Conservation (phyloP, 2,329 filamentous ascomycete species). For the Aspergillus costaricaensis region DNA sequence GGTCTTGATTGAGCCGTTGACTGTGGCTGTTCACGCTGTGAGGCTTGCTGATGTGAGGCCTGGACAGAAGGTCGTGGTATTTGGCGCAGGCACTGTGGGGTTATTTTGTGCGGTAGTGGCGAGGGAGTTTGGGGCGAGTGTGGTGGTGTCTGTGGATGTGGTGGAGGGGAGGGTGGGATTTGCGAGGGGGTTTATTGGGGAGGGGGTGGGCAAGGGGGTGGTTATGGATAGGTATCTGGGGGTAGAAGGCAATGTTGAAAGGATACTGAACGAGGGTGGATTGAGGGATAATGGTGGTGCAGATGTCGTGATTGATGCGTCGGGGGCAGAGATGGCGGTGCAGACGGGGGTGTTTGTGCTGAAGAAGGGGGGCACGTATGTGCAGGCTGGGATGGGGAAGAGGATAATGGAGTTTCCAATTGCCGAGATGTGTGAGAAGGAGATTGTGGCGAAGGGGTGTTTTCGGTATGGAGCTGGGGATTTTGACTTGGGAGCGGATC, state of each 20-base stretch:
- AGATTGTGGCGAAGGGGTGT: constrained; percentile 31
- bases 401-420: constrained; percentile 39
- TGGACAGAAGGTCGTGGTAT: constrained; percentile 52
- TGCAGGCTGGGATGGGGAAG: constrained; percentile 38
- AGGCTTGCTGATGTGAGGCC: constrained; percentile 42
- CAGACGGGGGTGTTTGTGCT: constrained; percentile 44
- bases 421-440: constrained; percentile 34
- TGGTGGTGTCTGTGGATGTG: constrained; percentile 57
- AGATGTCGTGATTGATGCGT: constrained; percentile 40
- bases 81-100: constrained; percentile 78
- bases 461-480: constrained; percentile 33
- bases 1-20: constrained; percentile 51
- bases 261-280: neutral
- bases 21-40: constrained; percentile 51
- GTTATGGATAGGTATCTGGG: neutral
- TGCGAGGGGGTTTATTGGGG: neutral
- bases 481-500: constrained; percentile 38
- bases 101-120: constrained; percentile 82
- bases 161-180: neutral
- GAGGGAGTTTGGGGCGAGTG: constrained; percentile 73
- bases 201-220: neutral
- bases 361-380: constrained; percentile 25
- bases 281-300: neutral
- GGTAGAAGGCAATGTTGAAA: neutral
- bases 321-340: constrained; percentile 45